Evolutionary conservation across 202 grass and related monocot genomes (phyloP), one percentile per base, ranked within the genome.

Genomic region (Dendrocalamus latiflorus): DNA sequence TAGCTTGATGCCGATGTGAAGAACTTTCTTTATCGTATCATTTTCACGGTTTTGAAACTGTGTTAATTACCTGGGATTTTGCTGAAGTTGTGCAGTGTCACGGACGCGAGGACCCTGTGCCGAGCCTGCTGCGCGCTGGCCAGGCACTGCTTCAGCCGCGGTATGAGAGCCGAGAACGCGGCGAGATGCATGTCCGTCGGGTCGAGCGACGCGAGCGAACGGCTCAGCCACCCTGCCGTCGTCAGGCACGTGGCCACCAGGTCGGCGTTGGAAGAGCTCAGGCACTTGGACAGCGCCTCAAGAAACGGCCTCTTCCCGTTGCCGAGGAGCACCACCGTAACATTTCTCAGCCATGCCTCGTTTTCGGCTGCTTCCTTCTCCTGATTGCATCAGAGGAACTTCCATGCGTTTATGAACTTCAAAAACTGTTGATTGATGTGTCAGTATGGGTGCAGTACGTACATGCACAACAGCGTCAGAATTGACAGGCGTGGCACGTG

Each of bases 181-280:
- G 81, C 72, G 20, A 89, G 84, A 56, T 80, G 86, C 70, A 66
- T 25, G 56, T 71, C 83, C 54, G 58, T 3, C 39, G 69, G 62
- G 65, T 57, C 74, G 12, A 64, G 39, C 9, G 68, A 69, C 25
- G 36, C 61, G 30, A 94, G 77, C 33, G 84, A 78, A 5, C 47
- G 77, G 89, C 87, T 91, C 68, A 91, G 87, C 89, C 92, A 91
- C 41, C 36, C 84, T 9, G 80, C 81, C 39, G 81, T 89, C 14
- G 87, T 75, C 63, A 91, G 86, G 84, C 86, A 83, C 16, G 86
- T 58, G 20, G 48, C 47, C 21, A 48, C 89, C 38, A 91, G 69
- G 37, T 38, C 73, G 42, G 21, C 26, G 67, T 89, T 48, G 4
- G n/a, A 4, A 21, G 89, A 91, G 66, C 8, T 37, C 41, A 89